Conservation (phyloP, 2,329 filamentous ascomycete species). For the Colletotrichum falcatum region DNA sequence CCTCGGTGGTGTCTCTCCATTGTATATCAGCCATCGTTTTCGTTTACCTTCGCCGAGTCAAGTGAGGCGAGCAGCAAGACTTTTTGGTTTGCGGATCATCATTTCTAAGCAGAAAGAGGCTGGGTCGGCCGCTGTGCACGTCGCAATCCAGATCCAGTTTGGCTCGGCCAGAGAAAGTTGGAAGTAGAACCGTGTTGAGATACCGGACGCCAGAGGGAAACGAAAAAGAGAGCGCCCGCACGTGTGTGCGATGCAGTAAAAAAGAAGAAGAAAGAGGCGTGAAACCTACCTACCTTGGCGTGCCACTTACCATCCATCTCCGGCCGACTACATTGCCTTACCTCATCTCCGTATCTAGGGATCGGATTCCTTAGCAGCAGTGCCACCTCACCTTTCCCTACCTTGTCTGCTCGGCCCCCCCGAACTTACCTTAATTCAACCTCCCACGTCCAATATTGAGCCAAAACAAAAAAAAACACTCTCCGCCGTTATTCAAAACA, state of each 20-base stretch:
- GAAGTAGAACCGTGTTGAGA: constrained; percentile 22
- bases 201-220: background rate
- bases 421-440: constrained; percentile 42
- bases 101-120: background rate
- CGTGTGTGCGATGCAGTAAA: constrained; percentile 16
- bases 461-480: constrained; percentile 8
- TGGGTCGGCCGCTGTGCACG: constrained; percentile 11
- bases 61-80: constrained; percentile 35
- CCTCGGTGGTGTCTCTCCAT: background rate
- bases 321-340: constrained; percentile 37
- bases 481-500: constrained; percentile 30
- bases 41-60: constrained; percentile 14
- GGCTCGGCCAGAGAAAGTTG: constrained; percentile 12
- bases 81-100: constrained; percentile 5
- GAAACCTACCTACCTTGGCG: constrained; percentile 34
- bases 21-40: constrained; percentile 25
- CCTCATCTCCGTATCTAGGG: constrained; percentile 41
- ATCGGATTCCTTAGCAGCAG: constrained; percentile 40
- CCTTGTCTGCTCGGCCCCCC: constrained; percentile 34
- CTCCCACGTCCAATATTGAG: constrained; percentile 35
- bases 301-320: constrained; percentile 26
- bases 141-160: constrained; percentile 6
- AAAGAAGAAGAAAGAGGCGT: constrained; percentile 28
- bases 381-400: constrained; percentile 39
- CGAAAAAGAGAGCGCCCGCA: constrained; percentile 16